These are phyloP conservation scores for Rutidosis leptorrhynchoides DNA, from an alignment of 129 eudicot genomes.

Conservation along the genomic window DNA sequence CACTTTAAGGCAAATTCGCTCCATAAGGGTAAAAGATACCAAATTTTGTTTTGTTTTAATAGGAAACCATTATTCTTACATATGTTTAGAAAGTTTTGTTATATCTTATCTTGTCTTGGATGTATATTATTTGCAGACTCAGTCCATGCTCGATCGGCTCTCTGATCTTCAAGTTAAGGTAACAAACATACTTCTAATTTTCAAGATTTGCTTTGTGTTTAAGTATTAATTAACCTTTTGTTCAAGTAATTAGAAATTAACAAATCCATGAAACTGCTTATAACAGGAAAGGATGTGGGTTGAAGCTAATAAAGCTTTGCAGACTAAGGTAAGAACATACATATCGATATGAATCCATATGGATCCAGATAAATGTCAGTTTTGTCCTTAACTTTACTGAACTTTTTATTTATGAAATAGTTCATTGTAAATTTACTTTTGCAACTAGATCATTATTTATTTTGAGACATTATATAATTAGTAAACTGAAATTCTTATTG, in stretches of 20 bases:
- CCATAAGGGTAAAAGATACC: slow-evolving; percentile 56
- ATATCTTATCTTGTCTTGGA: neutral
- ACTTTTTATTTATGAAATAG: too few species aligned
- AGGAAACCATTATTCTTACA: neutral
- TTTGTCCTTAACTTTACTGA: too few species aligned
- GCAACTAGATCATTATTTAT: too few species aligned
- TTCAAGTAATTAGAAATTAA: slow-evolving; percentile 6
- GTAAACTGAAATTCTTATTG: too few species aligned
- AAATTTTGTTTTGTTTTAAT: neutral
- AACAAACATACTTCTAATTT: slow-evolving; percentile 4
- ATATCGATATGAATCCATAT: neutral
- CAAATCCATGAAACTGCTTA: neutral
- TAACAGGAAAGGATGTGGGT: slow-evolving; percentile 74
- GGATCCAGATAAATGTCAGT: too few species aligned
- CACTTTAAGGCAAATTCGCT: slow-evolving; percentile 75
- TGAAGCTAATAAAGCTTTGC: slow-evolving; percentile 76
- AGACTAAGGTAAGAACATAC: slow-evolving; percentile 48
- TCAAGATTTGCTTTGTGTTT: neutral
- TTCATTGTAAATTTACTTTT: too few species aligned
- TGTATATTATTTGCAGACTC: too few species aligned
- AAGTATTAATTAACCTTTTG: neutral
- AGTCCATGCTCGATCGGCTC: slow-evolving; percentile 83
- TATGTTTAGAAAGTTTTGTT: neutral
- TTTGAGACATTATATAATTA: too few species aligned
- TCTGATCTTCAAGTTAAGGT: slow-evolving; percentile 91